Percentiles rank a stretch among this genome's conserved stretches.
Evolutionary conservation across 2,329 filamentous ascomycete species (phyloP).

Genomic region (Clarireedia monteithiana): DNA sequence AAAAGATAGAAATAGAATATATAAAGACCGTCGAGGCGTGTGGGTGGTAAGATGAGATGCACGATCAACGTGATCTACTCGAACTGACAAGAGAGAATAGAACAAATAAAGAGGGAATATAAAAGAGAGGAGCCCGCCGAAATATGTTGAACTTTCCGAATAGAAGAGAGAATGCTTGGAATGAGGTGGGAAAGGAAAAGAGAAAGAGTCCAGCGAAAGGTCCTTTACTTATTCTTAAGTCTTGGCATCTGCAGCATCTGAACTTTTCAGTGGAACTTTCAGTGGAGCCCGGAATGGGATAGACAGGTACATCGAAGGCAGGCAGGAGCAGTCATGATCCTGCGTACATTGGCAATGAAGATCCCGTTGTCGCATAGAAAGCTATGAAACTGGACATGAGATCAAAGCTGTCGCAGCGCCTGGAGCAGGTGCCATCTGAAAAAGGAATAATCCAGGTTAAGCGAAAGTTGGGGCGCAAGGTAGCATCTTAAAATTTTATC

Average conservation of each 20-base stretch:
- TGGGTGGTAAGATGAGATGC: slow-evolving; percentile 24
- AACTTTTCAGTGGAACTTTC: not conserved
- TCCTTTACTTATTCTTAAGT: slow-evolving; percentile 25
- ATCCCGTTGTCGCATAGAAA: slow-evolving; percentile 26
- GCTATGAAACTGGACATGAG: slow-evolving; percentile 27
- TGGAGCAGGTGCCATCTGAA: slow-evolving; percentile 19
- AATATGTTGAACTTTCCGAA: slow-evolving; percentile 14
- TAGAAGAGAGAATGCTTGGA: slow-evolving; percentile 15
- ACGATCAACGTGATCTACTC: slow-evolving; percentile 32
- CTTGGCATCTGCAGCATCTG: slow-evolving; percentile 23
- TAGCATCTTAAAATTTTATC: slow-evolving; percentile 4
- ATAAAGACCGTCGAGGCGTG: slow-evolving; percentile 29
- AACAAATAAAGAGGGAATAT: slow-evolving; percentile 19
- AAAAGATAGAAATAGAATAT: slow-evolving; percentile 19
- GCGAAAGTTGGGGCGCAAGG: not conserved
- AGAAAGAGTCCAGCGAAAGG: slow-evolving; percentile 15
- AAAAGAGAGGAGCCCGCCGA: slow-evolving; percentile 26
- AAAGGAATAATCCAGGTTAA: slow-evolving; percentile 11
- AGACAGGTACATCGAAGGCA: not conserved
- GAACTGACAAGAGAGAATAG: slow-evolving; percentile 27
- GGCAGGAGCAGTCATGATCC: slow-evolving; percentile 12
- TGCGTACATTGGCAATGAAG: slow-evolving; percentile 22
- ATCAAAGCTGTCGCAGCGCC: slow-evolving; percentile 21
- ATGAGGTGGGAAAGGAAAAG: slow-evolving; percentile 16
- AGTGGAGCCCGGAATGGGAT: slow-evolving; percentile 6